These are phyloP conservation scores for Xylaria castorea DNA, from an alignment of 495 filamentous ascomycete species.

Conservation along the genomic window DNA sequence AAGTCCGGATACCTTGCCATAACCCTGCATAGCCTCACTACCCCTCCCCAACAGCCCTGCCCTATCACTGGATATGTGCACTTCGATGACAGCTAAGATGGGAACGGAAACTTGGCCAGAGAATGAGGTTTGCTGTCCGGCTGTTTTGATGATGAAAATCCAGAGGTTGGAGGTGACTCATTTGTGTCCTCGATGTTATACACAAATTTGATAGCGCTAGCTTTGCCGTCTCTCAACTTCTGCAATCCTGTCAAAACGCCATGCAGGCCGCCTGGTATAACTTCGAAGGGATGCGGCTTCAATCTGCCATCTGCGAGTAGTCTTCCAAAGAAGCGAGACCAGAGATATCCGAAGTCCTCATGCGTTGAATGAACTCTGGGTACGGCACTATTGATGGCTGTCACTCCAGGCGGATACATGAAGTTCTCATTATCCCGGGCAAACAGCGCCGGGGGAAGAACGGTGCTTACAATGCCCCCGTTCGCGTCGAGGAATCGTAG, in stretches of 20 bases:
- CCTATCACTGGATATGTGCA: background rate
- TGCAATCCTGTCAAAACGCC: constrained; percentile 43
- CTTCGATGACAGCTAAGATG: background rate
- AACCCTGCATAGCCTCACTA: background rate
- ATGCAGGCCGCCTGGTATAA: constrained; percentile 43
- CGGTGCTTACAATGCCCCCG: constrained; percentile 35
- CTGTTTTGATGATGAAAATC: background rate
- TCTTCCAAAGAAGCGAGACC: constrained; percentile 41
- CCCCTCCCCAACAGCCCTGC: no score
- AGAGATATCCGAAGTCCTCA: constrained; percentile 46
- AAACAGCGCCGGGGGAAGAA: constrained; percentile 37
- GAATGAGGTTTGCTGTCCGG: background rate
- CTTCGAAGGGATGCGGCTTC: constrained; percentile 44
- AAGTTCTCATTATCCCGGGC: constrained; percentile 32
- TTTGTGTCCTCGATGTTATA: constrained; percentile 37
- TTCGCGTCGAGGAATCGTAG: constrained; percentile 32
- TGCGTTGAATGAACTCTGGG: constrained; percentile 36
- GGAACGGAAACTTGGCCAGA: background rate
- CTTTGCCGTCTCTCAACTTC: constrained; percentile 43
- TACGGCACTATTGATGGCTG: constrained; percentile 27
- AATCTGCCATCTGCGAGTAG: constrained; percentile 44
- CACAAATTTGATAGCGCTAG: constrained; percentile 48
- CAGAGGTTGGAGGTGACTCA: background rate
- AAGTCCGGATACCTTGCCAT: background rate
- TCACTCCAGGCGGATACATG: constrained; percentile 31